Evolutionary conservation across 352 stramenopile genomes (phyloP).

Genomic region (Globisporangium canariense): DNA sequence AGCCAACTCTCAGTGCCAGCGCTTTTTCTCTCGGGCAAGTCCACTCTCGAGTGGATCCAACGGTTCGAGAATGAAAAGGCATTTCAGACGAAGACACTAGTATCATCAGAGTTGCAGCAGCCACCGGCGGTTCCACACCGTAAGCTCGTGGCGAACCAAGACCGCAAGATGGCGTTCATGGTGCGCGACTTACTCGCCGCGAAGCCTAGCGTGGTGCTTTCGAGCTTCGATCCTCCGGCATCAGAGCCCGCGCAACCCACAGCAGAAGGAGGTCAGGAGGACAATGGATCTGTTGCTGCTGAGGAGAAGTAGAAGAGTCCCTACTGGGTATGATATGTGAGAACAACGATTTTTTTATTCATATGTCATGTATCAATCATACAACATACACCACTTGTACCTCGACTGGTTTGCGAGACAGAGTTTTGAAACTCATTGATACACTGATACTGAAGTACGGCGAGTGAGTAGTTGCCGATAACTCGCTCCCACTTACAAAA

Average conservation of each 20-base stretch:
- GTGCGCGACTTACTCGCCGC: constrained; percentile 41
- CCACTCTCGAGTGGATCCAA: constrained; percentile 20
- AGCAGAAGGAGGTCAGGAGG: background rate
- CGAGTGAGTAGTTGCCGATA: too few species aligned
- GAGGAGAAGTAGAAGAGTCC: background rate
- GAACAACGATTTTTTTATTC: background rate
- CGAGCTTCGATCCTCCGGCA: background rate
- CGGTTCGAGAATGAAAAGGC: constrained; percentile 13
- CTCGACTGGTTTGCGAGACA: too few species aligned
- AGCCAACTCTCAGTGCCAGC: constrained; percentile 1
- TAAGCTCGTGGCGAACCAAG: constrained; percentile 22
- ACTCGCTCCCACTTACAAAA: background rate
- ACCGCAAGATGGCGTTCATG: constrained; percentile 29
- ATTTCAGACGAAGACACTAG: background rate
- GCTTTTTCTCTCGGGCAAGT: constrained; percentile 18
- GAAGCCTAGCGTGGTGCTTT: constrained; percentile 37
- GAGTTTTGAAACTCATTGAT: too few species aligned
- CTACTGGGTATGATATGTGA: background rate
- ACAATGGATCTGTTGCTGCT: background rate
- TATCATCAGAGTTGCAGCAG: background rate
- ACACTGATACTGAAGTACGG: too few species aligned
- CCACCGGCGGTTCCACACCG: background rate
- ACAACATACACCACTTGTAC: too few species aligned
- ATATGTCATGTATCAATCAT: background rate
- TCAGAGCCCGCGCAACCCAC: background rate